phyloP scores from a whole-genome alignment of 176 grass and related monocot species.

The Saccharum spontaneum region DNA sequence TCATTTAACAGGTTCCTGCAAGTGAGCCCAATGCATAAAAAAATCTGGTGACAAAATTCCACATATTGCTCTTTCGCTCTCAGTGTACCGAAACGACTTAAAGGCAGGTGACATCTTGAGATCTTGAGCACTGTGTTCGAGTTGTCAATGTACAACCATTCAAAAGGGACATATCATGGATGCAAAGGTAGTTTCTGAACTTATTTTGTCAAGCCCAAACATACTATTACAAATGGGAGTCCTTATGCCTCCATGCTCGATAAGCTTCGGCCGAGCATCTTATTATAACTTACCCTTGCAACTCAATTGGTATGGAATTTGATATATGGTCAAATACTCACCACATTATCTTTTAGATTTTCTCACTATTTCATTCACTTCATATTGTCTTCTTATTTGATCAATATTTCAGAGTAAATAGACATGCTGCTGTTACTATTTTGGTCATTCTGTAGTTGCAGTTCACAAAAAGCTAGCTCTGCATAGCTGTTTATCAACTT shows the following conservation, averaged over 20 bases:
- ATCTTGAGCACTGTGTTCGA: slow-evolving; percentile 19
- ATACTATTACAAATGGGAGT: neutral
- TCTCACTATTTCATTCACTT: neutral
- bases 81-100: neutral
- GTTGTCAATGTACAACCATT: slow-evolving; percentile 37
- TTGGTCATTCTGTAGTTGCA: neutral
- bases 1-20: slow-evolving; percentile 8
- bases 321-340: neutral
- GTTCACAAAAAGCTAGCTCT: neutral
- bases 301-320: neutral
- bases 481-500: neutral
- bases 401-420: neutral
- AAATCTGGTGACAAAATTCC: neutral
- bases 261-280: neutral
- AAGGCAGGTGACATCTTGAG: neutral
- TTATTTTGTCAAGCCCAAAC: neutral
- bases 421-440: neutral
- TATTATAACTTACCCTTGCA: neutral
- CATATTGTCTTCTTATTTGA: neutral
- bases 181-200: slow-evolving; percentile 32
- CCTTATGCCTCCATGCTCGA: neutral
- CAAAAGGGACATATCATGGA: slow-evolving; percentile 8
- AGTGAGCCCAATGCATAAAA: slow-evolving; percentile 19
- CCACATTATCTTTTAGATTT: neutral
- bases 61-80: slow-evolving; percentile 17